phyloP scores from a whole-genome alignment of 768 basidiomycete genomes.

The Austroboletus festivus region DNA sequence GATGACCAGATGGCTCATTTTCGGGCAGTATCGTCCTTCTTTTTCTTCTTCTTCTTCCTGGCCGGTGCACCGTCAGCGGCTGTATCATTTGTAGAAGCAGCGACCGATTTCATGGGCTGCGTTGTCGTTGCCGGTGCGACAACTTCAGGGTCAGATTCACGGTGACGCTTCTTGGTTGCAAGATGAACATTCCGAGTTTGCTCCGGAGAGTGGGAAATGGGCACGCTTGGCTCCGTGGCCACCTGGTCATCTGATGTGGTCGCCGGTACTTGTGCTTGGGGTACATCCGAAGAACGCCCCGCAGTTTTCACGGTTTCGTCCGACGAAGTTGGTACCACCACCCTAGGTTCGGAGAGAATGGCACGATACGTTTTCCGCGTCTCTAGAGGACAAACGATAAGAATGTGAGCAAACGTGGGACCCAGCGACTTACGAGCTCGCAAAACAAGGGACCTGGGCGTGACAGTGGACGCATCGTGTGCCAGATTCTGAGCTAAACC shows the following conservation, averaged over 20 bases:
- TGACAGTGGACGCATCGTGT: constrained; percentile 56
- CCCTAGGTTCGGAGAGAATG: constrained; percentile 68
- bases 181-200: neutral
- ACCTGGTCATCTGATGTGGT: neutral
- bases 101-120: neutral
- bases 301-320: neutral
- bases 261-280: neutral
- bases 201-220: neutral
- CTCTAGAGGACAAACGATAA: constrained; percentile 42
- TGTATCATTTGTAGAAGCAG: neutral
- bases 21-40: neutral
- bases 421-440: constrained; percentile 63
- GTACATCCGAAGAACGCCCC: neutral
- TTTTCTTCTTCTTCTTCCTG: constrained; percentile 25
- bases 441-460: constrained; percentile 63
- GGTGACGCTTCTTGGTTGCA: constrained; percentile 20
- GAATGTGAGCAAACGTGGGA: neutral
- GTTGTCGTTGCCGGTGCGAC: neutral
- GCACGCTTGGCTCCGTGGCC: neutral
- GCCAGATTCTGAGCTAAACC: constrained; percentile 68
- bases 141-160: constrained; percentile 14
- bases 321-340: constrained; percentile 48
- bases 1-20: constrained; percentile 5
- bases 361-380: constrained; percentile 81
- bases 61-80: constrained; percentile 3